A percentile compares a stretch with the other conserved stretches of the same genome.
These are phyloP conservation scores for Cynara cardunculus DNA, from an alignment of 129 eudicot species.

Conservation along the genomic window DNA sequence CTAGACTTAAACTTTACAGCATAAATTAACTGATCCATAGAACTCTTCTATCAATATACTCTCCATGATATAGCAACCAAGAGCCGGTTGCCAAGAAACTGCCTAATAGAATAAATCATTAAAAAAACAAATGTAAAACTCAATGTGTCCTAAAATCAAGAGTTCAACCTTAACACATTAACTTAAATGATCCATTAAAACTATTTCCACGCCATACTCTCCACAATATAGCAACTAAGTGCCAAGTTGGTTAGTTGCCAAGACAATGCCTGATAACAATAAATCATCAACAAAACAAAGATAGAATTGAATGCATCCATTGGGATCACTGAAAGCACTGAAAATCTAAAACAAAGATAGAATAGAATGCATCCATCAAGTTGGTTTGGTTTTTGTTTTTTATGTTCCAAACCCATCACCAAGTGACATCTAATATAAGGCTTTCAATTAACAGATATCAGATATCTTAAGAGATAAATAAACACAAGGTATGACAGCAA, in stretches of 20 bases:
- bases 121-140: not conserved
- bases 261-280: not conserved
- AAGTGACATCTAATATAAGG: not conserved
- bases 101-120: not conserved
- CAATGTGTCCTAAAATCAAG: not conserved
- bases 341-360: not conserved
- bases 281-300: conserved; percentile 7
- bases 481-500: not conserved
- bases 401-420: not conserved
- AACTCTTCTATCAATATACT: not conserved
- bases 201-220: not conserved
- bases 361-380: not conserved
- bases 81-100: not conserved
- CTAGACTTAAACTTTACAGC: not conserved
- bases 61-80: not conserved
- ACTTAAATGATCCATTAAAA: not conserved
- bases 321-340: not conserved
- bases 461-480: not conserved
- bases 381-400: not conserved
- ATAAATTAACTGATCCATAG: not conserved
- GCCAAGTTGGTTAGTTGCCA: not conserved
- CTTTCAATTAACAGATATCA: not conserved
- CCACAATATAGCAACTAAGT: not conserved
- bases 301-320: not conserved
- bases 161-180: not conserved